Evolutionary conservation across 768 basidiomycete species (phyloP), one percentile per base, ranked within the genome.

Genomic region (Myochromella boudieri): DNA sequence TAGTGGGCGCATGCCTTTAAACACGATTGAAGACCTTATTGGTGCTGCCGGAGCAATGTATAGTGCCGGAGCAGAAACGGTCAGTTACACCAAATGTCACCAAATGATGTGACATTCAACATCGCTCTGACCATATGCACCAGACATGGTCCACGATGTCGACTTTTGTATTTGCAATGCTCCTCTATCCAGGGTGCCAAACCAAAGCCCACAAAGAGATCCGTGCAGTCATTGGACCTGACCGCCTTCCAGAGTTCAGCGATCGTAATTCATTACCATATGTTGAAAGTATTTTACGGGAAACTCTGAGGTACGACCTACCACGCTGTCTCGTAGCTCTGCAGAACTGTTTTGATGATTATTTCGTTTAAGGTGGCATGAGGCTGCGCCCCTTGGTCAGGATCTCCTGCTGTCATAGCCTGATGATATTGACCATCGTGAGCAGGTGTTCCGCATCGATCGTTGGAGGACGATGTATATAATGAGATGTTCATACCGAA

Each of bases 131-230:
- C 21, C 22, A 22, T 34, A 24, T 33, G 27, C 12, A 36, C 32
- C 31, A 69, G 67, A 68, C 64, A 0, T 61, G 57, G 12, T 60
- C 64, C 7, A 46, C 61, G 1, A 37, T 70, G 2, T 44, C 49
- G 17, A 52, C 60, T 1, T 69, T 75, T 51, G 47, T 74, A 33
- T 59, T 74, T n/a, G 65, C 67, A 3, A 68, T 76, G 68, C 56
- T 66, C 6, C 49, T 62, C 10, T 54, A 71, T 48, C 73, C 73
- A 1, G 61, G 66, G 8, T 55, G 63, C 5, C 68, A 68, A 45
- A 48, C 42, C 10, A 65, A 57, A 40, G 73, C 71, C 0, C 75
- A 72, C 44, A 60, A 55, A 2, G 73, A 76, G 52, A 60, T 77
- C 11, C 74, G 76, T 50, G 25, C 34, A 2, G 61, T 75, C 5